Evolutionary conservation across 495 filamentous ascomycete genomes (phyloP).

Genomic region (Penicillium lividum): DNA sequence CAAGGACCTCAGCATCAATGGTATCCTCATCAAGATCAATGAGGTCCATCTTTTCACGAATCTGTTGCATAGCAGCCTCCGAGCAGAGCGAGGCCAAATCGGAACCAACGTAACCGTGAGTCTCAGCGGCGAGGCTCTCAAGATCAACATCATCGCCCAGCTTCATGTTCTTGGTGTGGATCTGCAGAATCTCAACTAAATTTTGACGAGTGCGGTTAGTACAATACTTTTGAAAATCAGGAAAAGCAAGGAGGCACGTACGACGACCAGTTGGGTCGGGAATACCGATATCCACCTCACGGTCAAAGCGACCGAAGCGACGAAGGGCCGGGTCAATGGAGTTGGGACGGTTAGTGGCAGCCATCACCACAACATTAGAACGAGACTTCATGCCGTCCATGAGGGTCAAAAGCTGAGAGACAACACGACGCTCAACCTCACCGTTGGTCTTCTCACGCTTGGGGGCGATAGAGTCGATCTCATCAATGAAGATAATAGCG

Average conservation of each 20-base stretch:
- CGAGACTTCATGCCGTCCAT: constrained; percentile 99
- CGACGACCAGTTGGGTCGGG: constrained; percentile 92
- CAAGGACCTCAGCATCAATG: constrained; percentile 96
- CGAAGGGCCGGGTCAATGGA: constrained; percentile 94
- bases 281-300: constrained; percentile 97
- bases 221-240: background rate
- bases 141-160: constrained; percentile 95
- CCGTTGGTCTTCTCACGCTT: constrained; percentile 99
- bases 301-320: constrained; percentile 95
- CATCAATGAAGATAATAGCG: constrained; percentile 99
- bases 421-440: constrained; percentile 96
- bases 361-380: constrained; percentile 98
- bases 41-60: constrained; percentile 99
- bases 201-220: constrained; percentile 22
- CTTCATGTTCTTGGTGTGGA: constrained; percentile 99
- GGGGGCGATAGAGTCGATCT: constrained; percentile 97
- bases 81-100: constrained; percentile 99
- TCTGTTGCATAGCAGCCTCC: constrained; percentile 99
- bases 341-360: constrained; percentile 95
- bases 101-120: constrained; percentile 98
- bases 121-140: constrained; percentile 94
- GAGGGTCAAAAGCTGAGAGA: constrained; percentile 94
- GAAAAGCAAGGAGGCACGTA: background rate
- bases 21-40: constrained; percentile 99
- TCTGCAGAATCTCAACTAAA: constrained; percentile 88